Evolutionary conservation across 345 rosid species (phyloP).

Genomic region (Populus nigra): DNA sequence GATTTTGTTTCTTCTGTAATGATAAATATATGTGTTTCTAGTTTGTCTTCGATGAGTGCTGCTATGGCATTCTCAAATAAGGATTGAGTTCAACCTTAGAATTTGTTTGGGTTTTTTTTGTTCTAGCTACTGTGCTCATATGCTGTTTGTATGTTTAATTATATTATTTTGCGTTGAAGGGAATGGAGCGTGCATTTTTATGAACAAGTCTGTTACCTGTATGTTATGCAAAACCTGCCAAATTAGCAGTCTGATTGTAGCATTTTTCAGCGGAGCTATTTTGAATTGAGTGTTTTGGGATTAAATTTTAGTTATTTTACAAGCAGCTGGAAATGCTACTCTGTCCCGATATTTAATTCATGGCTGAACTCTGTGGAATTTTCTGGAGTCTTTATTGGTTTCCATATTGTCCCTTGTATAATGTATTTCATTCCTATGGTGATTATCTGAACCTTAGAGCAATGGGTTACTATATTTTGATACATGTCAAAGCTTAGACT

Average conservation of each 20-base stretch:
- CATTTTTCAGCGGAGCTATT: background rate
- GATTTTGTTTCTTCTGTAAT: background rate
- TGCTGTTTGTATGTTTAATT: background rate
- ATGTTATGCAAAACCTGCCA: background rate
- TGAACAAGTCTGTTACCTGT: background rate
- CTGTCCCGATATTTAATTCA: background rate
- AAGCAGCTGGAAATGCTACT: background rate
- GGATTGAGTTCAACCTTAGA: background rate
- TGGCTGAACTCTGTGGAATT: background rate
- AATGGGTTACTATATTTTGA: background rate
- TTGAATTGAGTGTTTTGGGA: background rate
- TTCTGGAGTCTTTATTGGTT: background rate
- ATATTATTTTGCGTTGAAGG: background rate
- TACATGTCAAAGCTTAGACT: background rate
- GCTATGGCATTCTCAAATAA: background rate
- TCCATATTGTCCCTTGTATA: background rate
- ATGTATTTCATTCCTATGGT: background rate
- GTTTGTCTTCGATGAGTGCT: background rate
- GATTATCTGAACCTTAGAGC: background rate
- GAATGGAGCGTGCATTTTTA: background rate
- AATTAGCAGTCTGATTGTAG: background rate
- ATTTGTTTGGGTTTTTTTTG: background rate
- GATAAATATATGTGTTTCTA: background rate
- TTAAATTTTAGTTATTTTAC: background rate
- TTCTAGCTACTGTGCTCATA: background rate